A percentile compares a stretch with the other conserved stretches of the same genome.
Conservation (phyloP, 1,284 basidiomycete species). For the Mycena sp. region DNA sequence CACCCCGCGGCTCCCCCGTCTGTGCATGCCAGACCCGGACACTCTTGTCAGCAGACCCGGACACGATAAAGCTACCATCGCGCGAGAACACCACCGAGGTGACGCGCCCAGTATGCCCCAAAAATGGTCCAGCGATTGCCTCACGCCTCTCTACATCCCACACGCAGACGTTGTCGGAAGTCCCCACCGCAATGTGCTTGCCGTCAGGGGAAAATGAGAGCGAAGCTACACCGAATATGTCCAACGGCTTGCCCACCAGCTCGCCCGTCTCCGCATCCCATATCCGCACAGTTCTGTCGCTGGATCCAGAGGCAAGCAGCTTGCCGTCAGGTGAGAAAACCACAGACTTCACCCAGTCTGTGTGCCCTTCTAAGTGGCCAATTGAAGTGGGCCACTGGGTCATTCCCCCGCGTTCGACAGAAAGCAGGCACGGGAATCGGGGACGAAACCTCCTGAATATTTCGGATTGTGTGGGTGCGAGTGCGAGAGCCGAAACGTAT, state of each 20-base stretch:
- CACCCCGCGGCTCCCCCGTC: neutral
- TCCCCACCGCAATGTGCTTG: slow-evolving; percentile 4
- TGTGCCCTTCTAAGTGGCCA: neutral
- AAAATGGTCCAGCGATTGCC: neutral
- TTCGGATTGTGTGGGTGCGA: neutral
- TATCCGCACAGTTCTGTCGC: neutral
- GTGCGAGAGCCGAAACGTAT: neutral
- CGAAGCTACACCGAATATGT: neutral
- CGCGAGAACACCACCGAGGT: slow-evolving; percentile 19
- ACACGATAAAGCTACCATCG: slow-evolving; percentile 16
- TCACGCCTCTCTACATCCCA: slow-evolving; percentile 10
- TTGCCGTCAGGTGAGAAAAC: neutral
- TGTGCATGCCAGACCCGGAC: slow-evolving; percentile 22
- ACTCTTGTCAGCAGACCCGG: slow-evolving; percentile 12
- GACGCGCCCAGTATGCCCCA: neutral
- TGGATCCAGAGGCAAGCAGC: too few relatives aligned
- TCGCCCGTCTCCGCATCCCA: neutral
- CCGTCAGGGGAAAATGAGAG: slow-evolving; percentile 20
- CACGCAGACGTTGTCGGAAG: neutral
- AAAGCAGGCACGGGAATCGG: neutral
- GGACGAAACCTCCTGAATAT: neutral
- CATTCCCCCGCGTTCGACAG: neutral
- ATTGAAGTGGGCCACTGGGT: neutral
- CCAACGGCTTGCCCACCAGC: neutral
- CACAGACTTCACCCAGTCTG: neutral